A percentile compares a stretch with the other conserved stretches of the same genome.
Conservation (phyloP, 2,329 filamentous ascomycete genomes). For the Fusarium stilboides region DNA sequence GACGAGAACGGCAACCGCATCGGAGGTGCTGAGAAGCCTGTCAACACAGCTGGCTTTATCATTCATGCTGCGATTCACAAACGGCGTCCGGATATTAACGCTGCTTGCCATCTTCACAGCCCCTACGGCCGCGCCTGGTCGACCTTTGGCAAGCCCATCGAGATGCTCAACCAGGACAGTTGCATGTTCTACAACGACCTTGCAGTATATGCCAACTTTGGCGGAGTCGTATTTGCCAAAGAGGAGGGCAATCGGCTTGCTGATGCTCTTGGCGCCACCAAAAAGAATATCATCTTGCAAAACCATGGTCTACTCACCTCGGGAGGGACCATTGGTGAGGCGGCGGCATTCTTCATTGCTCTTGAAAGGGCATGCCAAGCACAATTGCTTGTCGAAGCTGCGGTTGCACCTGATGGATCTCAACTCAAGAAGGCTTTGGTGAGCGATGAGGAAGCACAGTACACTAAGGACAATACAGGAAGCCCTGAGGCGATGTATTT, state of each 20-base stretch:
- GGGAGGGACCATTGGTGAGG: constrained; percentile 78
- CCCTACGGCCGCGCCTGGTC: constrained; percentile 76
- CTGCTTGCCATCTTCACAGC: constrained; percentile 77
- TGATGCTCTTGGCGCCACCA: constrained; percentile 68
- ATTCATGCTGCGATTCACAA: constrained; percentile 78
- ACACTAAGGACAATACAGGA: constrained; percentile 49
- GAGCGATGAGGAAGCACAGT: constrained; percentile 59
- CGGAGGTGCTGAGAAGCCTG: constrained; percentile 71
- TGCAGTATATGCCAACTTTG: constrained; percentile 72
- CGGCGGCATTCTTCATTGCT: constrained; percentile 76
- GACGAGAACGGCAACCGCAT: constrained; percentile 72
- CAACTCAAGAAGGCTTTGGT: constrained; percentile 56
- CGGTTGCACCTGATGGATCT: constrained; percentile 53
- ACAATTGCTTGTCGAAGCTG: constrained; percentile 77
- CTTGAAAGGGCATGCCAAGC: constrained; percentile 78
- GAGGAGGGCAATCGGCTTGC: constrained; percentile 76
- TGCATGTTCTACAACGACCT: constrained; percentile 75
- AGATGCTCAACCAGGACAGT: constrained; percentile 79
- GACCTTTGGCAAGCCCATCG: constrained; percentile 72
- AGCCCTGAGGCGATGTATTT: constrained; percentile 47
- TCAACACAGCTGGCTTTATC: constrained; percentile 78
- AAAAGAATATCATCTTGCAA: constrained; percentile 74
- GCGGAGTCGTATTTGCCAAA: constrained; percentile 67
- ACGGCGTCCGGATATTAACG: constrained; percentile 73
- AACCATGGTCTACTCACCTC: constrained; percentile 81